Percentiles rank a stretch among this genome's conserved stretches.
Conservation (phyloP, 2,329 filamentous ascomycete genomes). For the Ophidiomyces ophidiicola region DNA sequence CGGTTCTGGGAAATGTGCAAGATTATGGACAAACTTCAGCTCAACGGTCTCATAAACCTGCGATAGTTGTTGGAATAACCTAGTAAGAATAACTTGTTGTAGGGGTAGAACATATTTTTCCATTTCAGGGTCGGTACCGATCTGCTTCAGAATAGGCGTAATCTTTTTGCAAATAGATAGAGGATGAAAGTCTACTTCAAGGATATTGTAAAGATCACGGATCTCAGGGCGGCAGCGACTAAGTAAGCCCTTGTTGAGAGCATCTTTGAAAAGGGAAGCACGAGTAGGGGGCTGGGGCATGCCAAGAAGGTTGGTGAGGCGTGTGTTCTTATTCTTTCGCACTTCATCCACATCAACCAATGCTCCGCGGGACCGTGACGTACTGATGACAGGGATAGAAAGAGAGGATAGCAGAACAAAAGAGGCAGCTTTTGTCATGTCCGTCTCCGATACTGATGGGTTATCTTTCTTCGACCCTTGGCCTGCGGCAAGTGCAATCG, state of each 20-base stretch:
- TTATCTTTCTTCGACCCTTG: slow-evolving; percentile 91
- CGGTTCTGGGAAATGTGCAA: slow-evolving; percentile 90
- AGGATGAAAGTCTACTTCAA: slow-evolving; percentile 98
- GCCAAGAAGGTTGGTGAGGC: slow-evolving; percentile 86
- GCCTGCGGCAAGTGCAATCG: slow-evolving; percentile 66
- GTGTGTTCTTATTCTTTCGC: slow-evolving; percentile 97
- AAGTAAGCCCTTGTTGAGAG: slow-evolving; percentile 83
- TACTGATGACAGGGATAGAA: slow-evolving; percentile 98
- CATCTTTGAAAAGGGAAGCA: slow-evolving; percentile 86
- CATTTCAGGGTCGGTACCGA: slow-evolving; percentile 89
- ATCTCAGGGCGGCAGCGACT: slow-evolving; percentile 91
- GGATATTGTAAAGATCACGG: slow-evolving; percentile 91
- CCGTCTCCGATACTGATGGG: slow-evolving; percentile 73
- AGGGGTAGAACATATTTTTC: slow-evolving; percentile 90
- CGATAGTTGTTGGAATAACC: slow-evolving; percentile 95
- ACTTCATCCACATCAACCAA: slow-evolving; percentile 95
- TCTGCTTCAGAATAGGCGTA: slow-evolving; percentile 85
- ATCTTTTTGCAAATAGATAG: slow-evolving; percentile 99
- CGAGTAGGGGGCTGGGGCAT: slow-evolving; percentile 85
- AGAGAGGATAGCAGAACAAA: slow-evolving; percentile 91
- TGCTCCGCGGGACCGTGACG: slow-evolving; percentile 84
- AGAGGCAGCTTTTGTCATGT: slow-evolving; percentile 86
- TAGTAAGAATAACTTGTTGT: slow-evolving; percentile 95
- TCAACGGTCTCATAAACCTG: slow-evolving; percentile 99
- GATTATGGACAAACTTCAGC: slow-evolving; percentile 79